Evolutionary conservation across 441 rosid species (phyloP).

Genomic region (Omphalea diandra): DNA sequence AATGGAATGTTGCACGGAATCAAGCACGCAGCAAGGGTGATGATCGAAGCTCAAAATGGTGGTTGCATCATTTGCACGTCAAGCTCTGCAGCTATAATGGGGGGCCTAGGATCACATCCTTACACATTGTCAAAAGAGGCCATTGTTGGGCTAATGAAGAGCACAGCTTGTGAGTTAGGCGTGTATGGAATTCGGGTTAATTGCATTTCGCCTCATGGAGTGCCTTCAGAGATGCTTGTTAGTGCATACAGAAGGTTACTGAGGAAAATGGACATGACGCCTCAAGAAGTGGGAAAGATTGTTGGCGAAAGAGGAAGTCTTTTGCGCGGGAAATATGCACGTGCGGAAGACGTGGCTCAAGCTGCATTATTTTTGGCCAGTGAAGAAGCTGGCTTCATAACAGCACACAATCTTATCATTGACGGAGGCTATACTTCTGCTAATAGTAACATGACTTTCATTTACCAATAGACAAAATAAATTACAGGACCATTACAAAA

Average conservation of each 20-base stretch:
- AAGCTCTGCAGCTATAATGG: constrained; percentile 74
- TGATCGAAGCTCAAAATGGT: constrained; percentile 49
- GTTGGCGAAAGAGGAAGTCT: constrained; percentile 67
- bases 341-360: constrained; percentile 59
- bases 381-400: constrained; percentile 60
- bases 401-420: constrained; percentile 72
- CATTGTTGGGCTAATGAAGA: constrained; percentile 54
- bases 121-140: constrained; percentile 70
- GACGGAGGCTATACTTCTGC: constrained; percentile 83
- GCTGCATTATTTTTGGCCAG: constrained; percentile 75
- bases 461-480: constrained; percentile 36
- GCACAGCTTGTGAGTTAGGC: constrained; percentile 71
- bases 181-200: constrained; percentile 68
- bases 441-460: constrained; percentile 36
- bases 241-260: constrained; percentile 42
- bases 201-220: constrained; percentile 83
- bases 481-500: background rate
- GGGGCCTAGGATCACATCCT: constrained; percentile 75
- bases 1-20: constrained; percentile 63
- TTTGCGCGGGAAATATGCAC: constrained; percentile 48
- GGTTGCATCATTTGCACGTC: constrained; percentile 76
- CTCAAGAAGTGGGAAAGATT: constrained; percentile 49
- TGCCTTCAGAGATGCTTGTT: constrained; percentile 74
- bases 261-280: constrained; percentile 38
- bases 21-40: constrained; percentile 73